phyloP scores from a whole-genome alignment of 2,329 filamentous ascomycete genomes.

The Colletotrichum tamarilloi region DNA sequence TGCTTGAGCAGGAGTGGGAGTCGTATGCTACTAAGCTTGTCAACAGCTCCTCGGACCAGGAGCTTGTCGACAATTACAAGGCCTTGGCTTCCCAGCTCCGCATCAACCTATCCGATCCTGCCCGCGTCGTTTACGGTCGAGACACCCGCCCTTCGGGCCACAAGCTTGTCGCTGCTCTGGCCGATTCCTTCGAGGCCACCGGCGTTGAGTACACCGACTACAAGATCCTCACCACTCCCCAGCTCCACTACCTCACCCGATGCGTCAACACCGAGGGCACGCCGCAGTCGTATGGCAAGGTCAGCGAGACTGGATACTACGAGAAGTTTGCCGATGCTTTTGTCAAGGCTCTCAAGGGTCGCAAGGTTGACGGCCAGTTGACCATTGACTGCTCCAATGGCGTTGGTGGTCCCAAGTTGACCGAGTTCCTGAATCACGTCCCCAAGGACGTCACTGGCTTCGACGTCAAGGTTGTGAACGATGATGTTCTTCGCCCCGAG shows the following conservation, averaged over 20 bases:
- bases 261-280: conserved; percentile 94
- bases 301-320: conserved; percentile 94
- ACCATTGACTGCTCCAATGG: conserved; percentile 97
- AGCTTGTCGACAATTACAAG: conserved; percentile 80
- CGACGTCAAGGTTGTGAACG: conserved; percentile 89
- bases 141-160: conserved; percentile 95
- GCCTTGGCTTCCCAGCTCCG: conserved; percentile 80
- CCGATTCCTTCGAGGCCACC: conserved; percentile 82
- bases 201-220: conserved; percentile 82
- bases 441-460: conserved; percentile 76
- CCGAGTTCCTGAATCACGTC: conserved; percentile 86
- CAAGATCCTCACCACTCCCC: conserved; percentile 95
- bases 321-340: conserved; percentile 90
- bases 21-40: conserved; percentile 87
- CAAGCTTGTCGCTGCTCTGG: conserved; percentile 81
- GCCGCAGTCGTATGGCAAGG: conserved; percentile 86
- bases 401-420: conserved; percentile 91
- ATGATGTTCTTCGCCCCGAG: conserved; percentile 91
- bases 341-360: conserved; percentile 81
- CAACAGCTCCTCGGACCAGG: conserved; percentile 81
- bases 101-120: conserved; percentile 76
- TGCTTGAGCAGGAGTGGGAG: conserved; percentile 98
- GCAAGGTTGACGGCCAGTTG: conserved; percentile 78
- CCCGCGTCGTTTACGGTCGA: conserved; percentile 87
- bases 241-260: conserved; percentile 95